Conservation (phyloP, 345 rosid species). For the Microthlaspi erraticum region DNA sequence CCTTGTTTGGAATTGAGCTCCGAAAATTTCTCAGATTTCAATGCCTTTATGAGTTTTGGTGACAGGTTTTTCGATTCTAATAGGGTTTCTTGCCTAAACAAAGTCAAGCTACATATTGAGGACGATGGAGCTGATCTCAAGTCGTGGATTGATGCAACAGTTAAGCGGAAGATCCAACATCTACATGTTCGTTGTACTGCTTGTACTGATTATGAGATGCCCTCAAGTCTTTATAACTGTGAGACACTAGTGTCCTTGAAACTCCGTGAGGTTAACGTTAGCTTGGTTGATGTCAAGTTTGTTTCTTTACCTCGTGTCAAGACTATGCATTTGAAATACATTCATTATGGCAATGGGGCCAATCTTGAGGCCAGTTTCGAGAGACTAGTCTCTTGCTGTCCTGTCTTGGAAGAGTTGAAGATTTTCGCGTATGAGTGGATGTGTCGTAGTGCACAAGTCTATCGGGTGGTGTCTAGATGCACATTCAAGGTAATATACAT, state of each 20-base stretch:
- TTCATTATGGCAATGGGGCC: background rate
- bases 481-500: too few species aligned
- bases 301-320: constrained; percentile 14
- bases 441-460: background rate
- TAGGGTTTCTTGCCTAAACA: background rate
- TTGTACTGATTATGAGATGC: background rate
- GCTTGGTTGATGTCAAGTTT: background rate
- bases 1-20: background rate
- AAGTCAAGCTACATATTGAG: background rate
- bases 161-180: background rate
- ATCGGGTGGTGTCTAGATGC: background rate
- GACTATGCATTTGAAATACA: background rate
- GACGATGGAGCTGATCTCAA: background rate
- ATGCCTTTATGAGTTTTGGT: background rate
- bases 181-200: background rate
- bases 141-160: background rate
- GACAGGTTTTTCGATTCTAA: background rate
- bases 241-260: background rate
- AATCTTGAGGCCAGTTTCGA: background rate
- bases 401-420: background rate
- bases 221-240: background rate
- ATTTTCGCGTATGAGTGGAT: background rate
- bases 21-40: background rate
- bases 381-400: background rate
- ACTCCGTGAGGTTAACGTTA: background rate